Evolutionary conservation across 208 protist genomes (phyloP), one percentile per base, ranked within the genome.

Genomic region (Strigomonas culicis): DNA sequence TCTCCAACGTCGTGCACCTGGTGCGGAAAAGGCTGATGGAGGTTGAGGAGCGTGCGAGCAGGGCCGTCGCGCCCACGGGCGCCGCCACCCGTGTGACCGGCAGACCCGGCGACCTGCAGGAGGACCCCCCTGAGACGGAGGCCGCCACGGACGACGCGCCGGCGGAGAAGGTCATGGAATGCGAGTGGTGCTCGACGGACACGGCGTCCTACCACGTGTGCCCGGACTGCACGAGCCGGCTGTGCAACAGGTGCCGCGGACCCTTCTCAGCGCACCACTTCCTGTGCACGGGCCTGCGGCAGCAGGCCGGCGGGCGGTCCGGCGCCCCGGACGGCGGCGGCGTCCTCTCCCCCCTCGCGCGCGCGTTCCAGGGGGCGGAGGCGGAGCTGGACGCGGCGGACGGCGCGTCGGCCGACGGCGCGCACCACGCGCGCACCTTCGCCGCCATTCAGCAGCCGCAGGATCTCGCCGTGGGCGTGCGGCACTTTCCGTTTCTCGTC

Each of bases 241-340:
- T 84, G 21, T 84, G 79, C 50, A 56, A 30, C 1, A 68, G 72
- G 51, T 84, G 79, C 50, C 64, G 66, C 34, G 79, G 79, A 0
- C 64, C 71, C 34, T 84, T 84, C 55, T 70, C 70, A 17, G 72
- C 78, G 21, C 79, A 84, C 52, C 59, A 72, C 31, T 84, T 68
- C 43, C 66, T 84, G 4, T 84, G 79, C 49, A 25, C 66, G 15
- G 66, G 66, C 31, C 43, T 31, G 44, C 31, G 27, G 22, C 30
- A 59, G 11, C 17, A 49, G 2, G 59, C 44, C 21, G 59, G 62
- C 4, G 58, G 47, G 63, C 41, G 63, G 10, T 44, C 46, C 27
- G 60, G 51, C 24, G 39, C 24, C 24, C 36, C 53, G 28, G 15
- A 44, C 28, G 56, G 31, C 13, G 46, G 21, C 1, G 41, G 39